These are phyloP conservation scores for Triticum timopheevii DNA, from an alignment of 176 grass and related monocot genomes.

Conservation along the genomic window DNA sequence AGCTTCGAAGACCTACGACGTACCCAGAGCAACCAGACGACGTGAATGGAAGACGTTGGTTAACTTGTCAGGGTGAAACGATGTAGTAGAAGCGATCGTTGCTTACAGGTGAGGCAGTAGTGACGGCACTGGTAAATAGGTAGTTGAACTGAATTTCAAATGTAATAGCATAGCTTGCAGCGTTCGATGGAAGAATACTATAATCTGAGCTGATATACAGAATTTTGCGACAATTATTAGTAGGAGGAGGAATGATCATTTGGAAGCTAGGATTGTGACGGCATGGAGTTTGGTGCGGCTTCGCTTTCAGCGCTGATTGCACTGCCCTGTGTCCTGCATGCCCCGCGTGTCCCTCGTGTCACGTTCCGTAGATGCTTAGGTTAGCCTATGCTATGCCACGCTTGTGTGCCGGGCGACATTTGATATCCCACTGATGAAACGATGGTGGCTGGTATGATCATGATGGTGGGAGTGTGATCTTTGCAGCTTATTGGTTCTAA, in stretches of 20 bases:
- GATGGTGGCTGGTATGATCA: no score
- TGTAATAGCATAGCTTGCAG: not conserved
- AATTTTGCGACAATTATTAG: not conserved
- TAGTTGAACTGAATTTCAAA: not conserved
- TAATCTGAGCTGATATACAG: no score
- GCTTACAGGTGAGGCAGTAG: not conserved
- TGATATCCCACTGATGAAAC: not conserved
- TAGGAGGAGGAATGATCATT: not conserved
- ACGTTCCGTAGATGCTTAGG: not conserved
- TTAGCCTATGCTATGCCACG: not conserved
- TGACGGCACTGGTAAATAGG: not conserved
- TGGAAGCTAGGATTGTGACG: not conserved
- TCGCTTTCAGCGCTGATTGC: conserved; percentile 15
- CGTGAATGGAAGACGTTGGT: not conserved
- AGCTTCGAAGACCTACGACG: not conserved
- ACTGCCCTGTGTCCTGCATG: not conserved
- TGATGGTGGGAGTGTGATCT: no score
- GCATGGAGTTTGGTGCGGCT: not conserved
- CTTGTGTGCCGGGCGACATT: not conserved
- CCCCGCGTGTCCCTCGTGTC: not conserved
- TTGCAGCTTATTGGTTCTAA: no score
- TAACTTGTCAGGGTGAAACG: not conserved
- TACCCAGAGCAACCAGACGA: not conserved
- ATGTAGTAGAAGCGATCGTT: not conserved
- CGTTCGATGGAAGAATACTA: not conserved